Percentiles rank a stretch among this genome's conserved stretches.
These are phyloP conservation scores for Selenicereus undatus DNA, from an alignment of 148 eudicot genomes.

Conservation along the genomic window DNA sequence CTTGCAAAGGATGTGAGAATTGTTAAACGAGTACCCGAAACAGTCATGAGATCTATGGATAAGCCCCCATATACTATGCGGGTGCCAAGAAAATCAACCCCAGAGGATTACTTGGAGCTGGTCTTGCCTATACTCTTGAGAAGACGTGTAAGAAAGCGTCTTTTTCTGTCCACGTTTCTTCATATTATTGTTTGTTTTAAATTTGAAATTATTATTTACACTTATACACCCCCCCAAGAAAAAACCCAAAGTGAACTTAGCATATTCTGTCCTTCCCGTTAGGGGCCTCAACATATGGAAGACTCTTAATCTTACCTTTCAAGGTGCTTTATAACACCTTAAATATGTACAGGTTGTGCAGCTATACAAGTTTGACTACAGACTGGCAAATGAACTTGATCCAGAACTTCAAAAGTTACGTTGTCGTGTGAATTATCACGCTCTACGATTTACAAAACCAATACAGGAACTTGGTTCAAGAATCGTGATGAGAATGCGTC, in stretches of 20 bases:
- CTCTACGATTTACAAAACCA: conserved; percentile 80
- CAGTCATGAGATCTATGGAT: conserved; percentile 83
- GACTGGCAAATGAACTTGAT: conserved; percentile 86
- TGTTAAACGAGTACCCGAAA: conserved; percentile 79
- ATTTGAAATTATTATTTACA: not conserved
- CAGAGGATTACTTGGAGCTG: conserved; percentile 68
- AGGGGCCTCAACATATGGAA: not conserved
- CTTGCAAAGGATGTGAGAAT: conserved; percentile 80
- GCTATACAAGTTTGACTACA: conserved; percentile 91
- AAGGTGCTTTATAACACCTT: not conserved
- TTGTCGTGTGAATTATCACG: conserved; percentile 91
- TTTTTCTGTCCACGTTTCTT: conserved; percentile 1
- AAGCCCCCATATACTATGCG: conserved; percentile 93
- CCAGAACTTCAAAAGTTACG: conserved; percentile 87
- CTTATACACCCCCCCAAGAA: too few relatives aligned
- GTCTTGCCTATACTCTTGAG: conserved; percentile 79
- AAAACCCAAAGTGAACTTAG: not conserved
- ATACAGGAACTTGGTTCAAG: conserved; percentile 68
- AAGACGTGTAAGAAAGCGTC: conserved; percentile 66
- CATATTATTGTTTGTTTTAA: not conserved
- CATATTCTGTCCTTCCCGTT: not conserved
- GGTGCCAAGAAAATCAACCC: conserved; percentile 93
- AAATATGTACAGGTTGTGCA: conserved; percentile 74
- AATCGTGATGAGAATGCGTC: conserved; percentile 62
- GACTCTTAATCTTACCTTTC: not conserved